phyloP scores from a whole-genome alignment of 23 red algal species.

The Agarophyton chilense region DNA sequence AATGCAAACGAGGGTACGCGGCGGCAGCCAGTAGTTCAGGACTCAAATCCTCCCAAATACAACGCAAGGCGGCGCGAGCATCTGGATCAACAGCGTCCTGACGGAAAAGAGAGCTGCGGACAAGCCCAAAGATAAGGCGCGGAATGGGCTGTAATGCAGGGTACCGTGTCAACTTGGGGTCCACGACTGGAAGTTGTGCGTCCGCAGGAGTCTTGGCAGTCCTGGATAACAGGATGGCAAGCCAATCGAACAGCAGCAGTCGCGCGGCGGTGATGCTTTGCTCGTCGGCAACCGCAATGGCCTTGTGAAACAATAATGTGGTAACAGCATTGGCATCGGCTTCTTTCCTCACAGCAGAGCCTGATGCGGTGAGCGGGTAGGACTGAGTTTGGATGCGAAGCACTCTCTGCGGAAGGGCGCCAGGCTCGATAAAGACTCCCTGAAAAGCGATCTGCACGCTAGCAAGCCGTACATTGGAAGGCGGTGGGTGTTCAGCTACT shows the following conservation, averaged over 20 bases:
- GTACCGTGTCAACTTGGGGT: slow-evolving; percentile 12
- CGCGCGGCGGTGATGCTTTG: slow-evolving; percentile 45
- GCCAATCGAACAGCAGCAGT: slow-evolving; percentile 60
- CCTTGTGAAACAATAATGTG: slow-evolving; percentile 55
- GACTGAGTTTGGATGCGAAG: slow-evolving; percentile 49
- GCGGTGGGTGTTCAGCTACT: neutral
- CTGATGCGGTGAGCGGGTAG: slow-evolving; percentile 3
- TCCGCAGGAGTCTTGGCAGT: neutral
- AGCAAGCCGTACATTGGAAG: neutral
- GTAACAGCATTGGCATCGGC: slow-evolving; percentile 56
- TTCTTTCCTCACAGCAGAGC: slow-evolving; percentile 18
- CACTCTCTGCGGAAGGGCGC: slow-evolving; percentile 50
- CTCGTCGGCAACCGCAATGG: slow-evolving; percentile 38
- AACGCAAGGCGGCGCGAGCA: slow-evolving; percentile 38
- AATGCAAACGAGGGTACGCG: slow-evolving; percentile 49
- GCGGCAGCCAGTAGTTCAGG: slow-evolving; percentile 52
- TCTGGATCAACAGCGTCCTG: slow-evolving; percentile 60
- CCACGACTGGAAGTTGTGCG: neutral
- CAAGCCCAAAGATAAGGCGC: slow-evolving; percentile 49
- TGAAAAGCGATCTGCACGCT: slow-evolving; percentile 63
- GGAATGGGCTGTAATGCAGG: slow-evolving; percentile 26
- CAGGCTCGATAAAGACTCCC: slow-evolving; percentile 64
- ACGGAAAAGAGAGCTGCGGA: slow-evolving; percentile 64
- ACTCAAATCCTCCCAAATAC: slow-evolving; percentile 65
- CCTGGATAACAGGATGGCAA: slow-evolving; percentile 41